These are phyloP conservation scores for Gossypium stocksii DNA, from an alignment of 345 rosid species.

Conservation along the genomic window DNA sequence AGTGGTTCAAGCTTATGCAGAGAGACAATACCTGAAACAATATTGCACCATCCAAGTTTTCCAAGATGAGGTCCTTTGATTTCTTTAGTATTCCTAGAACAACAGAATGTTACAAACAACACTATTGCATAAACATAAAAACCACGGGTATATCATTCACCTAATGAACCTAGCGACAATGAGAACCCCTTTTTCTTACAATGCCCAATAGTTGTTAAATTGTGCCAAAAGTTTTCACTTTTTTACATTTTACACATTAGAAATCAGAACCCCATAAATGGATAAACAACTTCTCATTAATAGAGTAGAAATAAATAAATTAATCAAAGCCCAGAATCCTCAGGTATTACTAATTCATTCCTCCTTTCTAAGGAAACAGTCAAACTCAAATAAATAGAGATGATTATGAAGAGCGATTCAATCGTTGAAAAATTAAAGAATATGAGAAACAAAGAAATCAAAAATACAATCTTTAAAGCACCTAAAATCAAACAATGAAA, in stretches of 20 bases:
- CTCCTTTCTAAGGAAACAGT: not conserved
- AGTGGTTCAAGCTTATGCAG: not conserved
- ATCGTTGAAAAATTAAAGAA: too few relatives aligned
- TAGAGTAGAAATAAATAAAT: too few relatives aligned
- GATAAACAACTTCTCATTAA: too few relatives aligned
- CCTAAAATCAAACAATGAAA: too few relatives aligned
- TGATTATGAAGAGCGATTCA: too few relatives aligned
- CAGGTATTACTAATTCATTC: not conserved
- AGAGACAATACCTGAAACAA: constrained; percentile 43
- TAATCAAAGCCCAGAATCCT: not conserved
- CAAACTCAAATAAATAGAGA: not conserved
- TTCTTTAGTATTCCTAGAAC: constrained; percentile 71
- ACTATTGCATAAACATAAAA: not conserved
- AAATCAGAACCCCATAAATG: not conserved
- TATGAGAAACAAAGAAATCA: too few relatives aligned
- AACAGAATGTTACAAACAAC: constrained; percentile 9
- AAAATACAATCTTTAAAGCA: too few relatives aligned
- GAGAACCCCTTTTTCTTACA: not conserved
- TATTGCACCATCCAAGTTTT: constrained; percentile 36
- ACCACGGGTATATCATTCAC: not conserved
- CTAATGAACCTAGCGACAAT: not conserved
- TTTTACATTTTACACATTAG: not conserved
- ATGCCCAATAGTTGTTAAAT: too few relatives aligned
- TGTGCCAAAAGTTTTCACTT: too few relatives aligned
- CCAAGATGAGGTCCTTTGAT: constrained; percentile 56